Evolutionary conservation across 257 asterid species (phyloP).

Genomic region (Marsdenia floribunda): DNA sequence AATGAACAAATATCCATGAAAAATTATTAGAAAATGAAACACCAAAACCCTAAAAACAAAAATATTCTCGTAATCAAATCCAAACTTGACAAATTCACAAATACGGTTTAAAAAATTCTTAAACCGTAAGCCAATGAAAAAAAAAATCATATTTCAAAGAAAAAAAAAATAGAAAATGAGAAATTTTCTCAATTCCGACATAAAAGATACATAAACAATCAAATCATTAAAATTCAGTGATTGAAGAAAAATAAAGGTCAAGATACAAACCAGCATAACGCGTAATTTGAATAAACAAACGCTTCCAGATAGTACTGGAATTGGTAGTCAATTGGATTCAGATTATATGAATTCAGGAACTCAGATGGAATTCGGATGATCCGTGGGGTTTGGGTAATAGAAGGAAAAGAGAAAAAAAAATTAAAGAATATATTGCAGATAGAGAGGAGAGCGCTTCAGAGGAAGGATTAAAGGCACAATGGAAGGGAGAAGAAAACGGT

Average conservation of each 20-base stretch:
- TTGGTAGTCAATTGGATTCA: conserved; percentile 6
- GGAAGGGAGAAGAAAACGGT: conserved; percentile 9
- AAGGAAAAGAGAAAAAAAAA: background rate
- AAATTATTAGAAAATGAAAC: background rate
- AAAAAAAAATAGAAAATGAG: background rate
- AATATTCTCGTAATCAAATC: background rate
- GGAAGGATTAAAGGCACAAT: conserved; percentile 17
- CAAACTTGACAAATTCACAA: background rate
- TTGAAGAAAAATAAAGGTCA: background rate
- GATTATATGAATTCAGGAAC: background rate
- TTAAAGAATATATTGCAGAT: background rate
- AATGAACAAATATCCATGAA: background rate
- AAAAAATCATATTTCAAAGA: background rate
- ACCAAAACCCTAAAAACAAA: background rate
- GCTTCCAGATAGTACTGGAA: background rate
- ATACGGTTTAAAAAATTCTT: background rate
- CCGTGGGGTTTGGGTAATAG: conserved; percentile 13
- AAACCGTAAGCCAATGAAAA: background rate
- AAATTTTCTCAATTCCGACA: too few relatives aligned
- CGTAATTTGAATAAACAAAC: background rate
- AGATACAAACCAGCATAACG: conserved; percentile 9
- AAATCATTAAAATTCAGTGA: background rate
- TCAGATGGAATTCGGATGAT: conserved; percentile 5
- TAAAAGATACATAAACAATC: too few relatives aligned
- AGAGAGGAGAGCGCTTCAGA: conserved; percentile 2